A percentile compares a stretch with the other conserved stretches of the same genome.
phyloP scores from a whole-genome alignment of 1,284 basidiomycete genomes.

The Ganoderma lucidum region DNA sequence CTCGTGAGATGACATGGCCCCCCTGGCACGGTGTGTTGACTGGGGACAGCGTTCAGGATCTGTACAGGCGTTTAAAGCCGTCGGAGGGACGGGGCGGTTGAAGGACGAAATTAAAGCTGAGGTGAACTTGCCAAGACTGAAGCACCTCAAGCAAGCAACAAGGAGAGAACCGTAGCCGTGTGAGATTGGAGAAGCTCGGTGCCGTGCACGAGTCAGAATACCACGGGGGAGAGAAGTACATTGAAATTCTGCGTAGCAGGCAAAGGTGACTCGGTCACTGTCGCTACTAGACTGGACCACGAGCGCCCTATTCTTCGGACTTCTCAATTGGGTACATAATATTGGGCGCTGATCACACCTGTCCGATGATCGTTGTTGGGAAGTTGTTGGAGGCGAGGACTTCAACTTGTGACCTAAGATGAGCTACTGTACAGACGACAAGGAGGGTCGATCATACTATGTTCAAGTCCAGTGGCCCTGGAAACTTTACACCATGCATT shows the following conservation, averaged over 20 bases:
- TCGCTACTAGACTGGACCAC: too few species aligned
- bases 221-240: not conserved
- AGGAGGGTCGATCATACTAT: too few species aligned
- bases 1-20: conserved; percentile 11
- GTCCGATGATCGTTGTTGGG: too few species aligned
- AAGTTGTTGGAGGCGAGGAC: too few species aligned
- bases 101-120: too few species aligned
- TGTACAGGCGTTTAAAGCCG: not conserved
- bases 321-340: not conserved
- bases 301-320: not conserved
- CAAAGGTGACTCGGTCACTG: not conserved
- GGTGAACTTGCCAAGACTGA: not conserved
- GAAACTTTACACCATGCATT: too few species aligned
- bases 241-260: not conserved
- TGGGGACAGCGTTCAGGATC: not conserved
- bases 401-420: too few species aligned
- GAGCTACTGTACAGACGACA: too few species aligned
- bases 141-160: not conserved
- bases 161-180: not conserved
- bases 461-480: too few species aligned
- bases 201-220: not conserved
- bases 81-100: too few species aligned
- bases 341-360: not conserved
- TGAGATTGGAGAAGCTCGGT: not conserved
- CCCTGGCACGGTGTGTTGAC: not conserved